Evolutionary conservation across 1,139 yeast genomes (phyloP), one percentile per base, ranked within the genome.

Genomic region (Saccharomyces hybrid): DNA sequence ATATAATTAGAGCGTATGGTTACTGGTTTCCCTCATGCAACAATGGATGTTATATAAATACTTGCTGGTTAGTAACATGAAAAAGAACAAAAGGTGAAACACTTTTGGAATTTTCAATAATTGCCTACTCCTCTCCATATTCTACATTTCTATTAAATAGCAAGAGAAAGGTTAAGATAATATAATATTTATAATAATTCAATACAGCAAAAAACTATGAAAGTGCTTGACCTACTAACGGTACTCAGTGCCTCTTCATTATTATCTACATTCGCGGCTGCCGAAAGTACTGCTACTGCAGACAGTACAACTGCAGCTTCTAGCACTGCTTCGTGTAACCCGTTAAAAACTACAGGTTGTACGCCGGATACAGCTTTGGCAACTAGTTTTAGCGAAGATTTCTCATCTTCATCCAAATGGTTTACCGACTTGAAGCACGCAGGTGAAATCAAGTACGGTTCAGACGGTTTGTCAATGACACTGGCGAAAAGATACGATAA

Each of bases 401-500:
- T 84, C 68, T 61, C 62, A 8, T 60, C 70, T 23, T 73, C 75
- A 44, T 77, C 84, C 0, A 62, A 73, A 7, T 73, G 77, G 64
- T 84, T 78, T 61, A 52, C 65, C 0, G 67, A 69, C 6, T 67
- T 68, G 42, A 67, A 71, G 32, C 66, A 72, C 63, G 66, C 76
- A 6, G 75, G 77, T 46, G 57, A 70, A 48, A 69, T 78, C 11
- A 57, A 59, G 11, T 78, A 76, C 57, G 61, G 70, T 11, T 71
- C 71, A n/a, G 76, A 77, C 34, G 97, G 97, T 8, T 72, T 84
- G n/a, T 68, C 75, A 29, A 70, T 90, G 58, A 77, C 83, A 1
- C 71, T 90, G 54, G 73, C 78, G 3, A 74, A 84, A 62, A 75
- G 84, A 60, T 83, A 77, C 54, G 93, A 88, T 65, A 84, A 86